Base-by-base conservation (phyloP, 78 protist species). In the Cavenderia fasciculata region DNA sequence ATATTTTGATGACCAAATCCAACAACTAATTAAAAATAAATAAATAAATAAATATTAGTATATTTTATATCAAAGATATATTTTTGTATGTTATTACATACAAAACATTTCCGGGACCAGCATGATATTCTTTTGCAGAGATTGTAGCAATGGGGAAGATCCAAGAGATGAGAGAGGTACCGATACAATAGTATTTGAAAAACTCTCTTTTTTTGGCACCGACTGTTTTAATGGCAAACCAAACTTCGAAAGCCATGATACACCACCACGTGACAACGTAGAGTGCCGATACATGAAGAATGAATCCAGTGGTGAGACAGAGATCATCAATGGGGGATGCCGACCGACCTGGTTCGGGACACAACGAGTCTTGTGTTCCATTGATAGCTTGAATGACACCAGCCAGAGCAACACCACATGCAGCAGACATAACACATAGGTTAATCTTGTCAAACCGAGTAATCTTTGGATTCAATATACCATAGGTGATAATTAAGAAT, bases 371-470 rank as follows among this genome's bases (percentile, higher is more conserved):
- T 33, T 27, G 46, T 10, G 49, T 44, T 29, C 79, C 79, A 19
- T 47, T 65, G 43, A 82, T 43, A 21, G 65, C 19, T 25, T 56
- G 21, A n/a, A 82, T 56, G 1, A 56, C 34, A 41, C 89, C 89
- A 14, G 78, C 51, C 6, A 68, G 33, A 29, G 51, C 27, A 46
- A 68, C 52, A 40, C 47, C 27, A 29, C 54, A 82, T 11, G 54
- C 51, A 2, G 68, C 11, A 0, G 46, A 18, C 25, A 66, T 36
- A 19, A 68, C 65, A 29, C 59, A 59, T 11, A 41, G 27, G 31
- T 61, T 23, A 10, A 61, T 61, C 25, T 46, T 49, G 72, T 82
- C 89, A 59, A 25, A 82, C 38, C 63, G 19, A 14, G 69, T 23
- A 11, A 36, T 57, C 46, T 82, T 82, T 43, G 16, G 31, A n/a